Evolutionary conservation across 2,329 filamentous ascomycete species (phyloP).

Genomic region (Fusarium chlamydosporum): DNA sequence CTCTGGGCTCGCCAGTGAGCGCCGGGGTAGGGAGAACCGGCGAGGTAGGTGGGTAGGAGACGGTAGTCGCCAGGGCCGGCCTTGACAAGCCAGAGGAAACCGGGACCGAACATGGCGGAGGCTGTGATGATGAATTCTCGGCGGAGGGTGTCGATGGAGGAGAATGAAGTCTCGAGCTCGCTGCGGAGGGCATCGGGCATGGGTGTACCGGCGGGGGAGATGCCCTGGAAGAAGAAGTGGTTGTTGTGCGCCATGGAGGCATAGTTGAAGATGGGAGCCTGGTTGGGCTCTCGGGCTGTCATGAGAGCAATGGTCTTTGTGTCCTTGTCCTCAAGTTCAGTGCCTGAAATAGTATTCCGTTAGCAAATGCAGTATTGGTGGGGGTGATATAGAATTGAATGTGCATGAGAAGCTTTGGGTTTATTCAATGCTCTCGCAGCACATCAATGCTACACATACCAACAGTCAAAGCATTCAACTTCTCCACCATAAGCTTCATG

Average conservation of each 20-base stretch:
- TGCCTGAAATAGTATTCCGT: constrained; percentile 64
- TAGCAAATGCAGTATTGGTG: constrained; percentile 16
- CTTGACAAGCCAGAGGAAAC: constrained; percentile 95
- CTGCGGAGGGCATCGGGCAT: constrained; percentile 70
- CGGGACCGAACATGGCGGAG: constrained; percentile 93
- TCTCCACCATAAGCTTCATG: constrained; percentile 79
- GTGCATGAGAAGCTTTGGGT: constrained; percentile 20
- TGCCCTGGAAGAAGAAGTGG: constrained; percentile 80
- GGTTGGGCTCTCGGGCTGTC: constrained; percentile 82
- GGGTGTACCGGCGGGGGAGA: constrained; percentile 59
- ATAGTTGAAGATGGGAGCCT: constrained; percentile 91
- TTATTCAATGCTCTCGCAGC: constrained; percentile 3
- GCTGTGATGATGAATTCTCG: constrained; percentile 85
- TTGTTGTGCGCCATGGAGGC: constrained; percentile 97
- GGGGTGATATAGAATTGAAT: neutral
- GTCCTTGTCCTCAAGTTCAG: constrained; percentile 71
- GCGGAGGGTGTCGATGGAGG: constrained; percentile 84
- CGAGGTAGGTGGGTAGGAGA: constrained; percentile 90
- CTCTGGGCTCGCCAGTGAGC: constrained; percentile 83
- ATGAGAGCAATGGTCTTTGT: constrained; percentile 78
- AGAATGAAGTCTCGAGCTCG: constrained; percentile 79
- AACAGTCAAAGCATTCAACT: constrained; percentile 79
- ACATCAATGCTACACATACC: constrained; percentile 66
- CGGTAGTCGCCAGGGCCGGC: constrained; percentile 65
- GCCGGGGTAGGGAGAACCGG: constrained; percentile 87